Conservation (phyloP, 1,284 basidiomycete genomes). For the Leccinum pallidistipes region DNA sequence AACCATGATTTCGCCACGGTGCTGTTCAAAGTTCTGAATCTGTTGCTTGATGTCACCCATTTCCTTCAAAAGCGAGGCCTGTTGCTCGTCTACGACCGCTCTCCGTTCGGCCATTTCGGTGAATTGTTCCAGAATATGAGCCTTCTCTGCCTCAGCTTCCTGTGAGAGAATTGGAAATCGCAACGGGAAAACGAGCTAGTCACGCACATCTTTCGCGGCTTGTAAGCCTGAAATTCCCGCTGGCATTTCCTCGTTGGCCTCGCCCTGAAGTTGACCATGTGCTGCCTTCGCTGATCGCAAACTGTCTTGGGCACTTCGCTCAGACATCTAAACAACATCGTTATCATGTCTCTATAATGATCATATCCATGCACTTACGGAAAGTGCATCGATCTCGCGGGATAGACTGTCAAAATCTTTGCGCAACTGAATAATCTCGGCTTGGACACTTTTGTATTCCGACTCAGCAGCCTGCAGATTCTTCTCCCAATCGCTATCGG, state of each 20-base stretch:
- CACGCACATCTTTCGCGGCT: slow-evolving; percentile 49
- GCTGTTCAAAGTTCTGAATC: slow-evolving; percentile 49
- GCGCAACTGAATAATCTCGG: slow-evolving; percentile 16
- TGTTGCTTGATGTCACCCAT: slow-evolving; percentile 46
- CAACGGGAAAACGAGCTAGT: background rate
- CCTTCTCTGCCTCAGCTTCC: slow-evolving; percentile 58
- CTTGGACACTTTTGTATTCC: slow-evolving; percentile 25
- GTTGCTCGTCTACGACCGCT: slow-evolving; percentile 42
- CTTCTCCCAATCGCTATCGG: slow-evolving; percentile 30
- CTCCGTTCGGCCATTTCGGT: slow-evolving; percentile 44
- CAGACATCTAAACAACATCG: slow-evolving; percentile 26
- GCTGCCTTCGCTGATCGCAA: slow-evolving; percentile 33
- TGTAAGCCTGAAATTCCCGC: slow-evolving; percentile 69
- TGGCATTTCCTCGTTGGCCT: slow-evolving; percentile 74
- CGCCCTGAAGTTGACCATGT: slow-evolving; percentile 49
- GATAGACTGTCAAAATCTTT: slow-evolving; percentile 24
- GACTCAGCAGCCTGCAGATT: slow-evolving; percentile 26
- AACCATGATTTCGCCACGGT: slow-evolving; percentile 43
- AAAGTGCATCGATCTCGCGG: slow-evolving; percentile 21
- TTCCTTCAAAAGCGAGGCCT: slow-evolving; percentile 42
- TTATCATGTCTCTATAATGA: background rate
- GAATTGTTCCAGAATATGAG: slow-evolving; percentile 49
- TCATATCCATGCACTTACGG: slow-evolving; percentile 15
- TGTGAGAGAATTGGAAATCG: slow-evolving; percentile 25
- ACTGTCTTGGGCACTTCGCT: slow-evolving; percentile 27